Evolutionary conservation across 2,329 filamentous ascomycete genomes (phyloP), one percentile per base, ranked within the genome.

Genomic region (Talaromyces marneffei): DNA sequence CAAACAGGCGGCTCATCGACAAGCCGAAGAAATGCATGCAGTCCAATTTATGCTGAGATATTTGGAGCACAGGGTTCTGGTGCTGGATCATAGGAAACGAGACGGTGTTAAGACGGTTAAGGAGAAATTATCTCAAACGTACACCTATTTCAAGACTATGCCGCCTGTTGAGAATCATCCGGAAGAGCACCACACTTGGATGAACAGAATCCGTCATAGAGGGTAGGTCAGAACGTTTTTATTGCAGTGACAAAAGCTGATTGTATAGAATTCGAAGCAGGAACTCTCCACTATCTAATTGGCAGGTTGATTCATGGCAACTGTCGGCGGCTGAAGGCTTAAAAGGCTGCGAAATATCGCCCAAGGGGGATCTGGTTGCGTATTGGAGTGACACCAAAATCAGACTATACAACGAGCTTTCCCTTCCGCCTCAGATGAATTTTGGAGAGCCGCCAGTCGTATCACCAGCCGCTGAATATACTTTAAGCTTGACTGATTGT

Each of bases 351-450:
- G 66, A 62, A 8, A 70, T 72, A 29, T 70, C 71, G 2, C 69
- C 69, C 2, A 65, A 66, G 39, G 70, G 66, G 12, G 65, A 62
- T 23, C 60, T 67, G 4, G 61, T 71, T 35, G 71, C 66, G 1
- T 73, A 70, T 53, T 73, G 71, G 68, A 71, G 65, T 2, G 69
- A 72, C 33, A 58, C 35, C 40, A 68, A 67, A 37, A 69, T 73
- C 33, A 64, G 60, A 25, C 60, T 72, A 5, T 73, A 68, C 53
- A 71, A 68, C 3, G 66, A 66, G 5, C 62, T 66, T 46, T 68
- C 65, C 5, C 39, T 59, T 31, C 60, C 55, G 20, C 31, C 40
- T 12, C 50, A 48, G 8, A 53, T 33, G 3, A 54, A 20, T 1
- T 40, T 39, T 39, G 57, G 14, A 6, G 57, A 52, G 14, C 44